Base-by-base conservation (phyloP, 306 rosid genomes). In the Castanospermum australe region DNA sequence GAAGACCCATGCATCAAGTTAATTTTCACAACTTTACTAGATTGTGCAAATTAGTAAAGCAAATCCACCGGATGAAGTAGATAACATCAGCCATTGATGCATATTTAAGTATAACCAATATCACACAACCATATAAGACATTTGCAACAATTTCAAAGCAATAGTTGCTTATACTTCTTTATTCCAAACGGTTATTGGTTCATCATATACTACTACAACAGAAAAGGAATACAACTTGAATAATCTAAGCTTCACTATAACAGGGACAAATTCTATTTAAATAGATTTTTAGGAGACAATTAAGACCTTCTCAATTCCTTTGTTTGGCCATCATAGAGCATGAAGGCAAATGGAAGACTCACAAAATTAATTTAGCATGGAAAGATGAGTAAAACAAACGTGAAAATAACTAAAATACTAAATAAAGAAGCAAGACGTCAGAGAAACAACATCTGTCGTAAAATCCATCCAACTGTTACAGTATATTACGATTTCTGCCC, bases 11-110 rank as follows among this genome's bases (percentile, higher is more conserved):
- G 55, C 22, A 39, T 24, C 57, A 86, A 48, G 41, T 72, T 56
- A 85, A 55, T 69, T 80, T 74, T 76, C 73, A 71, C 83, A 5
- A 73, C 38, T 48, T 35, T 28, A 28, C 51, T 35, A 47, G 28
- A 10, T 41, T 15, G 14, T 67, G 65, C 60, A 48, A 64, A 50
- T 66, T 6, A 54, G 20, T 36, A 73, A 14, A 72, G 65, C 25
- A 67, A 83, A 67, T 52, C 64, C 18, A 39, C 55, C 24, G 39
- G 65, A 73, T 38, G 68, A 39, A 41, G 57, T 67, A 79, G 44
- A 30, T 30, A 56, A 36, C 71, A 44, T 50, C 57, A 13, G 4
- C 32, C 30, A 74, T 7, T 6, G 33, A 42, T 18, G 30, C 38
- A 11, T 7, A 36, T 59, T 25, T 28, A 22, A 24, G n/a, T 38